These are phyloP conservation scores for Penicillium macrosclerotiorum DNA, from an alignment of 495 filamentous ascomycete species.

Conservation along the genomic window DNA sequence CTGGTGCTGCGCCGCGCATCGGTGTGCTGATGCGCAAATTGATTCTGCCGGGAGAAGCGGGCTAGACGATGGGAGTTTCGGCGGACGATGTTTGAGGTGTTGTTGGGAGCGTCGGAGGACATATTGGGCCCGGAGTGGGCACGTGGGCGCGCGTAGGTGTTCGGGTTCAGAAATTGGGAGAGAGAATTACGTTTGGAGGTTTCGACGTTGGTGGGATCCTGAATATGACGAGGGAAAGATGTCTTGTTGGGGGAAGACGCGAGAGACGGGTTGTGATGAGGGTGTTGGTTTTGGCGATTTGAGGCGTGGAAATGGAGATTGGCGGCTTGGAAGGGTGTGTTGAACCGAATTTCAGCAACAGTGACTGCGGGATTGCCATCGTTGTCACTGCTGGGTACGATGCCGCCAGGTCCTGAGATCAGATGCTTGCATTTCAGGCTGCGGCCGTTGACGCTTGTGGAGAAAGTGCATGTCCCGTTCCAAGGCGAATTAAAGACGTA, in stretches of 20 bases:
- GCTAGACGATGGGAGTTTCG: conserved; percentile 17
- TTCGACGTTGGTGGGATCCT: conserved; percentile 5
- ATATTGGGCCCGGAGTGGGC: conserved; percentile 26
- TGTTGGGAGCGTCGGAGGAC: conserved; percentile 1
- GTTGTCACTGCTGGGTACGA: conserved; percentile 10
- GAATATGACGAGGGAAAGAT: conserved; percentile 9
- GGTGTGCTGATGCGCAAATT: conserved; percentile 11
- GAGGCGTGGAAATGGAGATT: conserved; percentile 30
- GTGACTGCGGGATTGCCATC: conserved; percentile 43
- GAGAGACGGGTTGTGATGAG: conserved; percentile 26
- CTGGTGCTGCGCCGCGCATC: conserved; percentile 19
- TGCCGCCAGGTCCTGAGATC: conserved; percentile 19
- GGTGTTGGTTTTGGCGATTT: conserved; percentile 23
- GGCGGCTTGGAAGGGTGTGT: conserved; percentile 60
- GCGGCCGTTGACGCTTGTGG: conserved; percentile 68
- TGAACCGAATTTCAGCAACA: conserved; percentile 86
- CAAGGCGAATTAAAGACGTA: conserved; percentile 76
- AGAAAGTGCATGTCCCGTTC: conserved; percentile 81
- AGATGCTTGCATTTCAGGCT: conserved; percentile 77
- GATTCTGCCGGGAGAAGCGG: conserved; percentile 22
- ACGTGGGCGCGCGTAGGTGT: conserved; percentile 28
- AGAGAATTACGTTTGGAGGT: conserved; percentile 32
- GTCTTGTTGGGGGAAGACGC: conserved; percentile 17
- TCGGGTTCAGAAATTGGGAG: conserved; percentile 37
- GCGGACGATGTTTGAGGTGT: conserved; percentile 13